Percentiles rank a stretch among this genome's conserved stretches.
Evolutionary conservation across 108 stramenopile genomes (phyloP).

Genomic region (Aureococcus anophagefferens): DNA sequence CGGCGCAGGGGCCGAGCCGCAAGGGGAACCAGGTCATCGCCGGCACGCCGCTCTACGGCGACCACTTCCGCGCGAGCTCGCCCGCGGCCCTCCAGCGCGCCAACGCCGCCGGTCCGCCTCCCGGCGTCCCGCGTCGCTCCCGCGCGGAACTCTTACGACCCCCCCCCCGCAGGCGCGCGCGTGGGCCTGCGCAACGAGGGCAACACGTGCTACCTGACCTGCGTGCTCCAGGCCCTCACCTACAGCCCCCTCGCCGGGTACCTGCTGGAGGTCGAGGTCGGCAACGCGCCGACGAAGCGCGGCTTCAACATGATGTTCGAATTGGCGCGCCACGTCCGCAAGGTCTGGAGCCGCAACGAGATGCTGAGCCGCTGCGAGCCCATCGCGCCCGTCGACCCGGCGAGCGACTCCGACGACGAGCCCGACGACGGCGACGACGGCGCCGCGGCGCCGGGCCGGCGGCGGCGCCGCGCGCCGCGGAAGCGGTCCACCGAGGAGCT

Average conservation of each 20-base stretch:
- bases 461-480: no score
- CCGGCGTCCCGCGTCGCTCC: no score
- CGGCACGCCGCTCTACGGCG: no score
- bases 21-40: no score
- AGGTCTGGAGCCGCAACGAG: not conserved
- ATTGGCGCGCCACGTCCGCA: not conserved
- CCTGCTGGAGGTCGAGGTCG: not conserved
- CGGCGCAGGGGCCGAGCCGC: no score
- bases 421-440: no score
- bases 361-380: not conserved
- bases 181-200: constrained; percentile 8
- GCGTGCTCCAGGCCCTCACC: not conserved
- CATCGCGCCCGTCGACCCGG: not conserved
- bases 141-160: not conserved
- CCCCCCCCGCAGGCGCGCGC: not conserved
- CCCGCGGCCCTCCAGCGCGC: no score
- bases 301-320: not conserved
- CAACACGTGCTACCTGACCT: constrained; percentile 10
- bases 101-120: no score
- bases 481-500: no score
- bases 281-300: not conserved
- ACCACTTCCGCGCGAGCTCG: no score
- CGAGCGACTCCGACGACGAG: no score
- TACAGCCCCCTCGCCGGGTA: not conserved
- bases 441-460: no score